Evolutionary conservation across 352 stramenopile genomes (phyloP), one percentile per base, ranked within the genome.

Genomic region (Phytophthora fragariaefolia): DNA sequence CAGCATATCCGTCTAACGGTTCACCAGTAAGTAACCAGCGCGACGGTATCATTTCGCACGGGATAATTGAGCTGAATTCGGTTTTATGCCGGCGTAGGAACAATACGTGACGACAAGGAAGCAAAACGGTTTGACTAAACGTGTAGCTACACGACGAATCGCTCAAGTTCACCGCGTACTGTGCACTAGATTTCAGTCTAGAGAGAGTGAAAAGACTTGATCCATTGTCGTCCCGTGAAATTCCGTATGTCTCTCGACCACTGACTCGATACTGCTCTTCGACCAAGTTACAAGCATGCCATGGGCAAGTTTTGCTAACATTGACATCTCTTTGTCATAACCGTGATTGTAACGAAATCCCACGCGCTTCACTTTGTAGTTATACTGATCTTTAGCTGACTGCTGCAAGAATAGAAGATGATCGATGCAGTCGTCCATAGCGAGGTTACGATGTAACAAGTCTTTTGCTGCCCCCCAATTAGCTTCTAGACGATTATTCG

Each of bases 401-500:
- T 55, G 56, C 9, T 63, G 45, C 8, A 55, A 23, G 36, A 54
- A 42, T 3, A 63, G 12, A n/a, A 63, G 45, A 8, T 12, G 36
- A 3, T 63, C 45, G 4, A 63, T 55, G 32, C 3, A 50, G 23
- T 63, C 45, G 20, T 43, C 56, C 30, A 56, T 53, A 8, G 56
- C 10, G 15, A 57, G 46, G 27, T 58, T 22, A 23, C 8, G 23
- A 36, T 36, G 23, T 4, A 60, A 26, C 2, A 65, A n/a, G 36
- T 50, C 32, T 32, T 67, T 67, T 5, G 30, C 24, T 10, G 49
- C 2, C 38, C 38, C 49, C 36, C 58, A 66, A 9, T 42, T 46
- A 15, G 36, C 48, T 28, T 58, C 50, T 1, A 60, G n/a, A 9
- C 59, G 15, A 32, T 56, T 60, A 22, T 56, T 67, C 1, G 50